Base-by-base conservation (phyloP, 2,329 filamentous ascomycete species). In the Plectosphaerella plurivora region DNA sequence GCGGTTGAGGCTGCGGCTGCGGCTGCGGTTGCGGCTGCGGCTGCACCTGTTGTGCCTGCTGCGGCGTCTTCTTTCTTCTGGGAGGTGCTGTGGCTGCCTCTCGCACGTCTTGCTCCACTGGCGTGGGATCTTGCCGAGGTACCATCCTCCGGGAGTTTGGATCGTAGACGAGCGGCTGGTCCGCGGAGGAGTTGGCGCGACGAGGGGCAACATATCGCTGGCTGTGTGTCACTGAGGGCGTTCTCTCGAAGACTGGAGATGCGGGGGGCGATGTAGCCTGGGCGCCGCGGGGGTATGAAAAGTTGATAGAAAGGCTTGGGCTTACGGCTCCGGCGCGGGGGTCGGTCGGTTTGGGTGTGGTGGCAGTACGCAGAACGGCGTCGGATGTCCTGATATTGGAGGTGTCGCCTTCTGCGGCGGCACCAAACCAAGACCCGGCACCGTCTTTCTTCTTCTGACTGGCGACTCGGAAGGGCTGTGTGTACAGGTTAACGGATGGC, bases 81-180 rank as follows among this genome's bases (percentile, higher is more conserved):
- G 47, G 41, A 9, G 59, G 63, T 20, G 5, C n/a, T 20, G 5
- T 5, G 4, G n/a, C 5, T 10, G 16, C 18, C n/a, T 16, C 41
- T 11, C 18, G n/a, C n/a, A 20, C 37, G 33, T 62, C 67, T 51
- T 76, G 70, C 49, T 79, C 74, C 45, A 68, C 68, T 48, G 65
- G 74, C 57, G 71, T 45, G 16, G 79, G 57, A 24, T 78, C 70
- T 6, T 63, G 65, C 50, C 68, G 75, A 3, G 78, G 74, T 4
- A 86, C 73, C 74, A 86, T 83, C 54, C 83, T 78, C 58, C 83
- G 75, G 15, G 84, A 84, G 59, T 86, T 86, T n/a, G 82, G 74
- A 57, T 86, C 83, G 60, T 84, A 84, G 46, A 87, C 78, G 64
- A 88, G 59, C 33, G 70, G 65, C 57, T 76, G 61, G 42, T 75